These are phyloP conservation scores for Penicillium sp. DNA, from an alignment of 2,329 filamentous ascomycete genomes.

Conservation along the genomic window DNA sequence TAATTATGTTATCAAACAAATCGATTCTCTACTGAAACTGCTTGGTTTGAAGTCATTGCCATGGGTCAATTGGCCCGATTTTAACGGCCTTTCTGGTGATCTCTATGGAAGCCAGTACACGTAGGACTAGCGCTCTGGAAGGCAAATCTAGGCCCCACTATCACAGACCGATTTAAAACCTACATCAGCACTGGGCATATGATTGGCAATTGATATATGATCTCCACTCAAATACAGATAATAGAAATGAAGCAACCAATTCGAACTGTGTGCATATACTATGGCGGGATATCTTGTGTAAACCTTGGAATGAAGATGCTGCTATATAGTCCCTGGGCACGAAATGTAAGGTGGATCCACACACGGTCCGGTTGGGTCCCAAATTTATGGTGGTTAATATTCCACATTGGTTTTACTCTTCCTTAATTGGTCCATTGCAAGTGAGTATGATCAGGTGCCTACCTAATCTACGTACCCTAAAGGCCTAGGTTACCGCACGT, in stretches of 20 bases:
- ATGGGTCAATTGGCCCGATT: background rate
- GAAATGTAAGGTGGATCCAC: too few species aligned
- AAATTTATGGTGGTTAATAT: too few species aligned
- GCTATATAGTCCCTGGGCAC: too few species aligned
- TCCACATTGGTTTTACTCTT: too few species aligned
- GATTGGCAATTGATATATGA: background rate
- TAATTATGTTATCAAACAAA: background rate
- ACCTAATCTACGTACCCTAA: too few species aligned
- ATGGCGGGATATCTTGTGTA: too few species aligned
- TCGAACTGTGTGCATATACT: background rate
- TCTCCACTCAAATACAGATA: constrained; percentile 1
- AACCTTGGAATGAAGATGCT: too few species aligned
- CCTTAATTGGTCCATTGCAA: too few species aligned
- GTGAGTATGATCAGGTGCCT: too few species aligned
- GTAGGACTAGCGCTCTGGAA: background rate
- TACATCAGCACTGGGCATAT: background rate
- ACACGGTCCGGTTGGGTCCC: too few species aligned
- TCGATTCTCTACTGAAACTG: background rate
- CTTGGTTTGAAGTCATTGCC: too few species aligned
- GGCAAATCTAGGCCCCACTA: constrained; percentile 7
- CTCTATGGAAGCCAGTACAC: background rate
- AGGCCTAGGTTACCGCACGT: too few species aligned
- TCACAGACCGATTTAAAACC: background rate
- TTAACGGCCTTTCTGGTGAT: background rate
- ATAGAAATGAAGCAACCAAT: background rate